Evolutionary conservation across 352 stramenopile species (phyloP), one percentile per base, ranked within the genome.

Genomic region (Globisporangium nagaii): DNA sequence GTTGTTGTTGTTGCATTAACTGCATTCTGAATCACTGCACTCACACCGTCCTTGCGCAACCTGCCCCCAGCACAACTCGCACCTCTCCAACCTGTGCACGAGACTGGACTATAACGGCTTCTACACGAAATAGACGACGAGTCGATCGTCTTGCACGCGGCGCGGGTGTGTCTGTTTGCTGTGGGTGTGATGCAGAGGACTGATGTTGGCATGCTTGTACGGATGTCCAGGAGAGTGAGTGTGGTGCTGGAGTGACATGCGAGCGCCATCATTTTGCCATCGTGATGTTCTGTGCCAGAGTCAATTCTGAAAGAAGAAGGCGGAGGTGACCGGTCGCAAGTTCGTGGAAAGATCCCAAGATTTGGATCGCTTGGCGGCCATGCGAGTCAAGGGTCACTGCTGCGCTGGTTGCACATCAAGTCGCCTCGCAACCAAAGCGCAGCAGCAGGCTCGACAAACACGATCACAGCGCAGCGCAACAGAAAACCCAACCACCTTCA

Each of bases 61-160:
- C n/a, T n/a, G n/a, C n/a, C 12, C 15, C 19, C 41, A 85, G 74
- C 69, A 84, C 73, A 84, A 84, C 34, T 86, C 77, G 34, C 75
- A 87, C 32, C 58, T 88, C 10, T 84, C 77, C 15, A 86, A 75
- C 57, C 50, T 84, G 31, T 84, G 77, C 48, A 90, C 75, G 19
- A 65, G 75, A 28, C 53, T 85, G 13, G 75, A 85, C 37, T 85
- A 87, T 55, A 87, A 87, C 53, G 71, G 71, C 7, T 87, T 87
- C 56, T 87, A 87, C 60, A 84, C 76, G 10, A 85, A 79, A 60
- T 81, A 75, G 54, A 56, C 10, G 4, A 19, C 43, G 37, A 37
- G 43, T 27, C n/a, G 36, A 19, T 25, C 27, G 44, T 32, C n/a
- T 37, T 20, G 27, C 12, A 50, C n/a, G n/a, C n/a, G n/a, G n/a